Evolutionary conservation across 2,329 filamentous ascomycete genomes (phyloP).

Genomic region (Arthroderma sp.): DNA sequence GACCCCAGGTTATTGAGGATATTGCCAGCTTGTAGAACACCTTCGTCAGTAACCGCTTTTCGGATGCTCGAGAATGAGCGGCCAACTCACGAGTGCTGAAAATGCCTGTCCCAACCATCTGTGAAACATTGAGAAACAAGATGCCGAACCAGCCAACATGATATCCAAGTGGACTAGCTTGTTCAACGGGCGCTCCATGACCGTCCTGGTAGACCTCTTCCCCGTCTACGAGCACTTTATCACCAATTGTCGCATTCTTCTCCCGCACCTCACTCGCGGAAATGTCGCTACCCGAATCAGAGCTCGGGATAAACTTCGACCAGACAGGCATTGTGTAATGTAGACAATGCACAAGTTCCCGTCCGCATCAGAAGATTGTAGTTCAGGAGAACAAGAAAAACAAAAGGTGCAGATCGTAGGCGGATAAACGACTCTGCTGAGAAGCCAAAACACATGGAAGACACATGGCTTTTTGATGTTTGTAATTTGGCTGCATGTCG

Average conservation of each 20-base stretch:
- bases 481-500: no score
- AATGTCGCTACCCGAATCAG: background rate
- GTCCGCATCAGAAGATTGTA: no score
- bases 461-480: no score
- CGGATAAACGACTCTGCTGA: no score
- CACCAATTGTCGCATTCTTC: background rate
- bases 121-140: slow-evolving; percentile 47
- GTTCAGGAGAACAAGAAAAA: no score
- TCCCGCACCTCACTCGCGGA: background rate
- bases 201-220: slow-evolving; percentile 43
- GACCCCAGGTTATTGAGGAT: no score
- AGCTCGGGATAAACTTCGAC: background rate
- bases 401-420: no score
- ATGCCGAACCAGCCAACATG: slow-evolving; percentile 44
- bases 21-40: no score
- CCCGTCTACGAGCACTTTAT: background rate
- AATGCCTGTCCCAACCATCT: slow-evolving; percentile 53
- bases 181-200: slow-evolving; percentile 48
- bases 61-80: slow-evolving; percentile 19
- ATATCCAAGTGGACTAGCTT: slow-evolving; percentile 46
- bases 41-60: slow-evolving; percentile 15
- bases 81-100: slow-evolving; percentile 46
- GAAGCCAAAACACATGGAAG: no score
- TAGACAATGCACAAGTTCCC: no score
- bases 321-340: background rate